phyloP scores from a whole-genome alignment of 1,284 basidiomycete species.

The Peniophora sp. region DNA sequence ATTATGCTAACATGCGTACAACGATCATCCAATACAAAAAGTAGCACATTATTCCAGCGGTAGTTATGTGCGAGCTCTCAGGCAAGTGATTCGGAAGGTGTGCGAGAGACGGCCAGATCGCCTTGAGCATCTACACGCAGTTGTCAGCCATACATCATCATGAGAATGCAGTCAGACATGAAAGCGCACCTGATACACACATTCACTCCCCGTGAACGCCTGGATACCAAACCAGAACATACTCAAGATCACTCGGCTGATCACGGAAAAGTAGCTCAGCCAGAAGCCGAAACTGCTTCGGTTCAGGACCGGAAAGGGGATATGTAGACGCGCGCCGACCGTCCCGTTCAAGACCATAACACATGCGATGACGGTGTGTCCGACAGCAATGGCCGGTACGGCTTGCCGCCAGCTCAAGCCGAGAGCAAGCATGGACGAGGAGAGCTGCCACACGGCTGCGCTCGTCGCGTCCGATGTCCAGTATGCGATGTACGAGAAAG shows the following conservation, averaged over 20 bases:
- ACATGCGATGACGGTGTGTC: conserved; percentile 48
- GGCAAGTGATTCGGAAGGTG: conserved; percentile 59
- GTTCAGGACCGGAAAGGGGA: conserved; percentile 67
- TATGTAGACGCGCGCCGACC: conserved; percentile 61
- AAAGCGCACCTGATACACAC: conserved; percentile 43
- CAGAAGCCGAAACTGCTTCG: conserved; percentile 77
- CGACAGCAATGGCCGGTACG: conserved; percentile 54
- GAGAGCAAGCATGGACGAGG: conserved; percentile 56
- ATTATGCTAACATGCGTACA: too few species aligned
- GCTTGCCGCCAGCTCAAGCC: conserved; percentile 65
- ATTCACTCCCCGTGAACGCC: conserved; percentile 60
- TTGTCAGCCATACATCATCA: not conserved
- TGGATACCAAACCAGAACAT: conserved; percentile 72
- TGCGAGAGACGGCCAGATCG: conserved; percentile 69
- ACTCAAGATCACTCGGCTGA: conserved; percentile 66
- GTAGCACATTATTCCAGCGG: conserved; percentile 59
- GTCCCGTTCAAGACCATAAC: conserved; percentile 64
- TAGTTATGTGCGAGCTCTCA: conserved; percentile 50
- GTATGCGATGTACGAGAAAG: conserved; percentile 52
- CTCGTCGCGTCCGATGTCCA: conserved; percentile 61
- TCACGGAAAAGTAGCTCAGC: conserved; percentile 69
- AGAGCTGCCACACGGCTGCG: conserved; percentile 35
- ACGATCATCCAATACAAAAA: conserved; percentile 58
- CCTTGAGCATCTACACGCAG: conserved; percentile 52
- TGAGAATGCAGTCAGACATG: not conserved